Conservation (phyloP, 2,329 filamentous ascomycete genomes). For the Calycina herbarum region DNA sequence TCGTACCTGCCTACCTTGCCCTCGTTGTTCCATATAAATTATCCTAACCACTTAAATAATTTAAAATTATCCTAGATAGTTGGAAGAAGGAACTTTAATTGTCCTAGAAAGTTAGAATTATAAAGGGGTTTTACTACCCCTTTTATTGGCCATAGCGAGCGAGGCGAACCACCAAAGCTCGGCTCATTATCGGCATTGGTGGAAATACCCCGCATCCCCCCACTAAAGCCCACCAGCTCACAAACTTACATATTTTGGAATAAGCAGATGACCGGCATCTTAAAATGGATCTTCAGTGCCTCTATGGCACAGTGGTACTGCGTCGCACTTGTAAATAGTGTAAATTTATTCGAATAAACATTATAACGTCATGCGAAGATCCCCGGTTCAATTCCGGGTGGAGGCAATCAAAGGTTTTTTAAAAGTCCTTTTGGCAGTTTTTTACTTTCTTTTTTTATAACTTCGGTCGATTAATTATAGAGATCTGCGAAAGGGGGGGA, state of each 20-base stretch:
- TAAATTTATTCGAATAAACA: too few relatives aligned
- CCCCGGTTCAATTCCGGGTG: neutral
- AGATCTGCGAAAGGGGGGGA: too few relatives aligned
- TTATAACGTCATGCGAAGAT: neutral
- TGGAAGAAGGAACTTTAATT: too few relatives aligned
- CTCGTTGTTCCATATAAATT: too few relatives aligned
- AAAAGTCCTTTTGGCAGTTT: neutral
- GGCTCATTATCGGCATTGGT: neutral
- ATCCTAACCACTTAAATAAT: too few relatives aligned
- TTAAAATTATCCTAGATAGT: too few relatives aligned
- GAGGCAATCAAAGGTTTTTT: neutral
- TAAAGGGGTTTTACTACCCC: too few relatives aligned
- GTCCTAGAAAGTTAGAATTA: too few relatives aligned
- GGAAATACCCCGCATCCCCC: neutral
- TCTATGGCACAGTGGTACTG: constrained; percentile 1
- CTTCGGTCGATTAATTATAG: too few relatives aligned
- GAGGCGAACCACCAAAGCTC: neutral
- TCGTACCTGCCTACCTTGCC: too few relatives aligned
- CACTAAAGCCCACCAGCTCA: neutral
- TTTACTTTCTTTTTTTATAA: too few relatives aligned
- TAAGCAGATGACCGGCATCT: neutral
- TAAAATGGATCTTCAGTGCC: neutral
- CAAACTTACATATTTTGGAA: neutral
- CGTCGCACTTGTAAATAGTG: neutral
- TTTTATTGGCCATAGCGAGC: too few relatives aligned